A percentile compares a stretch with the other conserved stretches of the same genome.
phyloP scores from a whole-genome alignment of 495 filamentous ascomycete species.

The Neurospora tetrasperma region DNA sequence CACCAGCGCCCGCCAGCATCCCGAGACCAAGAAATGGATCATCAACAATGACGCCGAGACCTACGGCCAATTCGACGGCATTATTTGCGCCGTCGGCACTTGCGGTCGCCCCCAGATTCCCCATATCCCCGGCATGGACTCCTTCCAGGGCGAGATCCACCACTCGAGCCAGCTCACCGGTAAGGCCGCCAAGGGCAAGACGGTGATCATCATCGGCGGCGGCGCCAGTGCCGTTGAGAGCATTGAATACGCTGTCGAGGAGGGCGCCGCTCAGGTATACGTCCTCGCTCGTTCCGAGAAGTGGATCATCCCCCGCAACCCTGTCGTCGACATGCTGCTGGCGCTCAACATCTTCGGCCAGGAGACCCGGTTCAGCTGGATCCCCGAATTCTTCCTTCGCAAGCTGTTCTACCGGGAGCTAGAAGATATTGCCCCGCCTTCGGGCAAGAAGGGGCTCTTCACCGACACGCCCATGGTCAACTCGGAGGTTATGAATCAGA shows the following conservation, averaged over 20 bases:
- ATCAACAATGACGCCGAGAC: constrained; percentile 51
- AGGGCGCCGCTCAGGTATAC: constrained; percentile 55
- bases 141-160: constrained; percentile 56
- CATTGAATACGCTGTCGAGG: constrained; percentile 64
- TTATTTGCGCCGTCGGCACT: constrained; percentile 67
- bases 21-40: constrained; percentile 60
- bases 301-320: constrained; percentile 80
- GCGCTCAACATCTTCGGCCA: constrained; percentile 70
- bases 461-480: constrained; percentile 84
- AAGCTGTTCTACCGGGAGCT: constrained; percentile 81
- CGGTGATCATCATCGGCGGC: constrained; percentile 64
- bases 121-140: constrained; percentile 51
- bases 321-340: constrained; percentile 61
- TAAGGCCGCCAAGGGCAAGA: constrained; percentile 53
- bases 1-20: constrained; percentile 54
- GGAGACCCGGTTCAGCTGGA: constrained; percentile 63
- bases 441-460: constrained; percentile 53
- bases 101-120: constrained; percentile 71
- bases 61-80: constrained; percentile 64
- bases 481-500: constrained; percentile 64
- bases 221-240: constrained; percentile 79
- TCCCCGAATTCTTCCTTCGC: constrained; percentile 64
- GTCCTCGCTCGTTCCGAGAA: constrained; percentile 73
- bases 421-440: constrained; percentile 58
- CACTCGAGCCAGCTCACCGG: constrained; percentile 69